Evolutionary conservation across 78 protist genomes (phyloP).

Genomic region (Emiliania huxleyi): DNA sequence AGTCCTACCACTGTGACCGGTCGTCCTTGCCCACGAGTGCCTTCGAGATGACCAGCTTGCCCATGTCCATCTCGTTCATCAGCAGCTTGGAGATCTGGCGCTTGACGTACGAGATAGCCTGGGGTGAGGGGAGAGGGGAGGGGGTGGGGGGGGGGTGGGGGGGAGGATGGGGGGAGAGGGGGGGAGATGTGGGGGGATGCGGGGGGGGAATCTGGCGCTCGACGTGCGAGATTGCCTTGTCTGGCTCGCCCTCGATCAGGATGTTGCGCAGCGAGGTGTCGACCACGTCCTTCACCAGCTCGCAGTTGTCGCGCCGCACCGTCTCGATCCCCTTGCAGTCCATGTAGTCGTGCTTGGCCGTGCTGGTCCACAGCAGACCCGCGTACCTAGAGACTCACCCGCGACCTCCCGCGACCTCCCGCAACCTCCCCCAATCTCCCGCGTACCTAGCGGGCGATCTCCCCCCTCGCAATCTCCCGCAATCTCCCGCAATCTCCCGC

Average conservation of each 20-base stretch:
- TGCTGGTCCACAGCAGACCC: conserved; percentile 94
- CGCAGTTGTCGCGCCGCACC: conserved; percentile 96
- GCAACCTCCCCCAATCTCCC: no score
- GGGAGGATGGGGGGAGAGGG: no score
- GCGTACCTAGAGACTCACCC: no score
- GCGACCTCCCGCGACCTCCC: no score
- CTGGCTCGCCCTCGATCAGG: conserved; percentile 80
- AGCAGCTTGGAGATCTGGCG: conserved; percentile 82
- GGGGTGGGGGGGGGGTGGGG: no score
- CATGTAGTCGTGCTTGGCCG: conserved; percentile 86
- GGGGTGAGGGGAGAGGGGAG: not conserved
- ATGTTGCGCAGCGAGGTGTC: conserved; percentile 70
- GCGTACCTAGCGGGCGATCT: no score
- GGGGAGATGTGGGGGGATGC: no score
- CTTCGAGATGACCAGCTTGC: conserved; percentile 95
- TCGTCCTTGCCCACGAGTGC: no score
- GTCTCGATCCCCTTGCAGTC: conserved; percentile 83
- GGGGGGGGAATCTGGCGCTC: conserved; percentile 82
- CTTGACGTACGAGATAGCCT: conserved; percentile 69
- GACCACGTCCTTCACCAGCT: conserved; percentile 82
- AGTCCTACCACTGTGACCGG: conserved; percentile 57
- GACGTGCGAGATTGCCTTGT: conserved; percentile 43
- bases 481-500: no score
- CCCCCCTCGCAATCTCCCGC: no score
- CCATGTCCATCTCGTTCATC: conserved; percentile 91